Base-by-base conservation (phyloP, 164 flowering plant species). In the Vitis rotundifolia region DNA sequence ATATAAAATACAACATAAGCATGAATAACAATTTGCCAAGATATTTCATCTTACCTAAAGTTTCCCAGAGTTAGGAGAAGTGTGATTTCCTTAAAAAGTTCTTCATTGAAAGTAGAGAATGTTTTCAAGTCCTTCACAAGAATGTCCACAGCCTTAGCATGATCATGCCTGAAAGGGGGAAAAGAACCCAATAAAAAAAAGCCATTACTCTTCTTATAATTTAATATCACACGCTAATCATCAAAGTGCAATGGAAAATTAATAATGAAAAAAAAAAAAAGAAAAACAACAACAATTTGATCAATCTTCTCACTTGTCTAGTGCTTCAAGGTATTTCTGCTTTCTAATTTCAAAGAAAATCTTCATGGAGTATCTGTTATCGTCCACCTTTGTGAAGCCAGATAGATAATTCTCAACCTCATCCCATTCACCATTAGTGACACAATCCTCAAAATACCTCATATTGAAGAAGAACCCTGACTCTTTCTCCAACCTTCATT, bases 251-350 rank as follows among this genome's bases (percentile, higher is more conserved):
- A 57, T 49, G 22, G 19, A 57, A 72, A 77, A n/a, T 50, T 11
- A 26, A 9, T n/a, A 16, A 57, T 47, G 7, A 47, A 26, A 10
- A 28, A n/a, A 29, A 12, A 12, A 54, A 47, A n/a, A 29, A 12
- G 9, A 54, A 47, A 22, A 11, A 37, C 8, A 31, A 12, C 11
- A 31, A 63, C 13, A 47, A 49, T 67, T 14, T 3, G 12, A 29
- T 31, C 14, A 59, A 48, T 29, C 48, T 37, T 53, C 76, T 67
- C 53, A 85, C 88, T 76, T 79, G 15, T 85, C 86, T 22, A 82
- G 75, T 54, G 88, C 88, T 69, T 85, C 88, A 15, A 85, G 80
- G 68, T 85, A 85, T 64, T 80, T 85, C 69, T 85, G 88, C 72
- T 82, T 85, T 19, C 84, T 72, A 19, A 81, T 81, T 60, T 78